Evolutionary conservation across 441 rosid species (phyloP).

Genomic region (Codiaeum variegatum): DNA sequence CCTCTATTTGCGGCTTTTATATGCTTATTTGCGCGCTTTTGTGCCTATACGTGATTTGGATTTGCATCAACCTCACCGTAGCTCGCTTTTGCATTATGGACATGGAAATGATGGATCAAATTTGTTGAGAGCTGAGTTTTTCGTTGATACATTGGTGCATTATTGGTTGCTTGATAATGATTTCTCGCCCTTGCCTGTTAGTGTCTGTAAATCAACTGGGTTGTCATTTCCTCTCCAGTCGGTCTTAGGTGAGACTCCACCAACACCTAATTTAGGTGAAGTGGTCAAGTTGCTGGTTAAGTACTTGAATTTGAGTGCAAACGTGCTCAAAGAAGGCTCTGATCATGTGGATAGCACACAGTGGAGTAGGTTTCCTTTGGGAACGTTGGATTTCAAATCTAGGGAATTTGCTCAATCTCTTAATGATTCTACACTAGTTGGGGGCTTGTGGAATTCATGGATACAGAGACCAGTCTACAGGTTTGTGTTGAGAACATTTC

Average conservation of each 20-base stretch:
- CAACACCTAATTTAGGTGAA: slow-evolving; percentile 66
- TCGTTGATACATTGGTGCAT: slow-evolving; percentile 60
- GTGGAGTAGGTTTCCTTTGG: slow-evolving; percentile 44
- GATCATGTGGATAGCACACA: slow-evolving; percentile 38
- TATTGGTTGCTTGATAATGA: slow-evolving; percentile 94
- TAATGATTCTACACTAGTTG: slow-evolving; percentile 26
- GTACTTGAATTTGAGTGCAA: slow-evolving; percentile 67
- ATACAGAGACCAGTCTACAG: slow-evolving; percentile 79
- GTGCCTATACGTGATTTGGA: slow-evolving; percentile 63
- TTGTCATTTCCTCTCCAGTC: slow-evolving; percentile 47
- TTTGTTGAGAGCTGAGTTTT: slow-evolving; percentile 59
- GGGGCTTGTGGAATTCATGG: slow-evolving; percentile 58
- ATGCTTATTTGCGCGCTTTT: slow-evolving; percentile 66
- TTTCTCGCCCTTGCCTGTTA: slow-evolving; percentile 65
- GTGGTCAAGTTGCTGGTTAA: slow-evolving; percentile 75
- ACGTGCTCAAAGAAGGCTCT: slow-evolving; percentile 30
- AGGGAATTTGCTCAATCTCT: slow-evolving; percentile 29
- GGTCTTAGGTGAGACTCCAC: slow-evolving; percentile 61
- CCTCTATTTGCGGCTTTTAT: slow-evolving; percentile 56
- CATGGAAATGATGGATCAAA: slow-evolving; percentile 55
- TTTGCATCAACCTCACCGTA: slow-evolving; percentile 63
- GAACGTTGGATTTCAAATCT: slow-evolving; percentile 38
- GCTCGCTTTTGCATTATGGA: slow-evolving; percentile 69
- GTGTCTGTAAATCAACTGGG: slow-evolving; percentile 58
- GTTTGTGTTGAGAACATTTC: slow-evolving; percentile 66